Evolutionary conservation across 495 filamentous ascomycete genomes (phyloP), one percentile per base, ranked within the genome.

Genomic region (Astrothelium subdiscretum): DNA sequence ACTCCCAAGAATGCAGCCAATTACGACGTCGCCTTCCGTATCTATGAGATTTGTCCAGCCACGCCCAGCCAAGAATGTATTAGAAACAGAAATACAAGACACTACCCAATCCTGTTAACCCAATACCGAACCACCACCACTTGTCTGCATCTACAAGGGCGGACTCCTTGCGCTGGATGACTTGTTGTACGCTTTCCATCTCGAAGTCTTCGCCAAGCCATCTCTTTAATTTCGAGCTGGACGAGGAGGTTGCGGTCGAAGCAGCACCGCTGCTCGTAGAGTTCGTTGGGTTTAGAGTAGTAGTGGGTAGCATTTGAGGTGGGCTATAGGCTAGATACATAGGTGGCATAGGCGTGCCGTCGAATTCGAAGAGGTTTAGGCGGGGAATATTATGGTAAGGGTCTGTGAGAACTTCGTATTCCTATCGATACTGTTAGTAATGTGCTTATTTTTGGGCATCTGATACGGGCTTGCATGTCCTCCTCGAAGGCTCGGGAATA

Each of bases 221-320:
- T 20, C 72, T 68, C 69, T 77, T 79, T 59, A 66, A 38, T 54
- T 77, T 76, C 13, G 59, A 61, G 4, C 65, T 75, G 10, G 73
- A 60, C 51, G 72, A 73, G 60, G 63, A 31, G 3, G 58, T 60
- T 18, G 58, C 43, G 13, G 62, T 64, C 18, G 74, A 68, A 1
- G 72, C 69, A 0, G 73, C 62, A 4, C 72, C 73, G 4, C 64
- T 58, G 22, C 48, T 54, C 8, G 48, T 27, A 20, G 24, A 20
- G 15, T 54, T 54, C 20, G 48, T 18, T 1, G 86, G 84, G 68
- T 88, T 87, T 65, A 91, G 71, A 0, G 84, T 88, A 38, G 75
- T 73, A 2, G 87, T 89, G 2, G 88, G 87, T 8, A 91, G 81
- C 87, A 92, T 92, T 69, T 84, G 76, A 0, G 88, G 88, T 8